These are phyloP conservation scores for Saccharomyces hybrid DNA, from an alignment of 1,139 yeast species.

Conservation along the genomic window DNA sequence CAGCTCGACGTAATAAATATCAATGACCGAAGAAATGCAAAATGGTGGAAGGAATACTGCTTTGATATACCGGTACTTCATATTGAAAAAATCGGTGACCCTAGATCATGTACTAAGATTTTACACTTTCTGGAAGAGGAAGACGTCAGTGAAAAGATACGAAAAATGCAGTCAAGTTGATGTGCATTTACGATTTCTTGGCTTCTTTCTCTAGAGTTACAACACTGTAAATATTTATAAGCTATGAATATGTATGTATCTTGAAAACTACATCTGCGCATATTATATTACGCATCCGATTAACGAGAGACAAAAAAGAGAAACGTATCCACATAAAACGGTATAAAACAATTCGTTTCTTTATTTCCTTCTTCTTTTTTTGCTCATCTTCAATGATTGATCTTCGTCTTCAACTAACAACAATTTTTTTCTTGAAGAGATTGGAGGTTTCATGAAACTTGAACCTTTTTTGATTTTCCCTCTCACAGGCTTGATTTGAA, in stretches of 20 bases:
- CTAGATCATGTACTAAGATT: slow-evolving; percentile 46
- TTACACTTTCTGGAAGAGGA: slow-evolving; percentile 68
- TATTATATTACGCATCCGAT: background rate
- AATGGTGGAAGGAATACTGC: slow-evolving; percentile 77
- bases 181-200: background rate
- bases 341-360: background rate
- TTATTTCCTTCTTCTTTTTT: slow-evolving; percentile 9
- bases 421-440: slow-evolving; percentile 16
- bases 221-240: slow-evolving; percentile 1
- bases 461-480: slow-evolving; percentile 9
- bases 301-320: background rate
- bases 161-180: slow-evolving; percentile 8
- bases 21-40: slow-evolving; percentile 52
- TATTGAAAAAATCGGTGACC: slow-evolving; percentile 42
- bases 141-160: slow-evolving; percentile 46
- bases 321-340: background rate
- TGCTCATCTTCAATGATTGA: slow-evolving; percentile 9
- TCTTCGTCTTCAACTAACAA: slow-evolving; percentile 19
- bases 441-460: slow-evolving; percentile 9
- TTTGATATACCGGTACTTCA: slow-evolving; percentile 89
- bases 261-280: background rate
- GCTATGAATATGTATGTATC: background rate
- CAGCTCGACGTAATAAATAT: slow-evolving; percentile 54
- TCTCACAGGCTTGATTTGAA: slow-evolving; percentile 14
- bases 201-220: background rate